Percentiles rank a stretch among this genome's conserved stretches.
phyloP scores from a whole-genome alignment of 495 filamentous ascomycete genomes.

The Xylaria scruposa region DNA sequence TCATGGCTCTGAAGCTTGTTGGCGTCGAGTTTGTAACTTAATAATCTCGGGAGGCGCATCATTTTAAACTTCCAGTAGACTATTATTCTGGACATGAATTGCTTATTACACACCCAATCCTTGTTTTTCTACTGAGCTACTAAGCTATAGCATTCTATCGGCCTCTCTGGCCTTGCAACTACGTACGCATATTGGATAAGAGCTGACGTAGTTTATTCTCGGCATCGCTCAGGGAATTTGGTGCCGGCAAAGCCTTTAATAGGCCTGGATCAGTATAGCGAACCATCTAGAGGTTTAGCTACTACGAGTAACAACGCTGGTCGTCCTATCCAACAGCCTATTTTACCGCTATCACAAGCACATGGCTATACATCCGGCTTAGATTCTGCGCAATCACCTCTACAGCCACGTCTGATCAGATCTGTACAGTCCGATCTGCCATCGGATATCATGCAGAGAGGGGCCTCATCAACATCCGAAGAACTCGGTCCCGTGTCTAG shows the following conservation, averaged over 20 bases:
- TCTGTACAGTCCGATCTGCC: constrained; percentile 28
- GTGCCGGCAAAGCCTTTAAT: constrained; percentile 33
- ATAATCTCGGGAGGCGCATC: too few relatives aligned
- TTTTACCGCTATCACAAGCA: constrained; percentile 32
- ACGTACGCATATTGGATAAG: background rate
- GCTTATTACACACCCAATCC: background rate
- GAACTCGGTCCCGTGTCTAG: constrained; percentile 40
- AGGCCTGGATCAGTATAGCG: constrained; percentile 25
- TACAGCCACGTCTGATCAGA: constrained; percentile 36
- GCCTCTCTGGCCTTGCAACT: background rate
- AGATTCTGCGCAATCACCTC: constrained; percentile 32
- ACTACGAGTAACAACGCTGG: constrained; percentile 17
- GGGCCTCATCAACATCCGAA: constrained; percentile 40
- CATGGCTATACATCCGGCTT: constrained; percentile 36
- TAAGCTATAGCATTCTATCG: too few relatives aligned
- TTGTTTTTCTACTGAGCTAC: background rate
- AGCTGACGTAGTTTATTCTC: constrained; percentile 1
- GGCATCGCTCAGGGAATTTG: constrained; percentile 27
- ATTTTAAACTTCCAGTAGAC: too few relatives aligned
- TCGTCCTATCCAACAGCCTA: constrained; percentile 29
- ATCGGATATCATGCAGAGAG: constrained; percentile 45
- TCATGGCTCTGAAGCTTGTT: constrained; percentile 41
- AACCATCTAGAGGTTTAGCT: constrained; percentile 26
- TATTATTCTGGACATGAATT: too few relatives aligned
- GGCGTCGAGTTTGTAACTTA: constrained; percentile 31